Evolutionary conservation across 768 basidiomycete species (phyloP).

Genomic region (Calocybe gangraenosa): DNA sequence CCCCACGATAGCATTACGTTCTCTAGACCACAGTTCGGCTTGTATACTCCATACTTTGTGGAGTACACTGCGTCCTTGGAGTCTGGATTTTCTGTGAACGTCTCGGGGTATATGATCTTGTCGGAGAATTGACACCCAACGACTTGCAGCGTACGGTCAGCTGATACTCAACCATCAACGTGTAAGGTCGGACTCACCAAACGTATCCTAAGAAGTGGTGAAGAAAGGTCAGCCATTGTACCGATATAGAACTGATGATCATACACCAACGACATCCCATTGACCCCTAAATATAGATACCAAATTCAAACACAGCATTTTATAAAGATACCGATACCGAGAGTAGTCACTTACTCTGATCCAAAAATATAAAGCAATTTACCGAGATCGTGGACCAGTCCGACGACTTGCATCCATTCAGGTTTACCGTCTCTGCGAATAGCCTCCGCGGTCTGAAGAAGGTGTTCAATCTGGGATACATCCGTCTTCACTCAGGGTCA

Average conservation of each 20-base stretch:
- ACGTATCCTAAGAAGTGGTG: conserved; percentile 32
- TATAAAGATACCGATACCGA: too few species aligned
- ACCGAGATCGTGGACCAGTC: conserved; percentile 84
- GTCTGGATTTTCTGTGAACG: conserved; percentile 72
- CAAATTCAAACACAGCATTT: background rate
- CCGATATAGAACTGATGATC: background rate
- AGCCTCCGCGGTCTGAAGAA: conserved; percentile 85
- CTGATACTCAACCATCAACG: background rate
- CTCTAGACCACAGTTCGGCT: conserved; percentile 75
- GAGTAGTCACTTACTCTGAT: conserved; percentile 35
- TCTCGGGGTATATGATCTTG: conserved; percentile 75
- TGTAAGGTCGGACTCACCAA: conserved; percentile 24
- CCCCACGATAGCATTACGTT: conserved; percentile 90
- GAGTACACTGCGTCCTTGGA: conserved; percentile 58
- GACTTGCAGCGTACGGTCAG: conserved; percentile 27
- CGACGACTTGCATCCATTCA: conserved; percentile 88
- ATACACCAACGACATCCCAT: conserved; percentile 89
- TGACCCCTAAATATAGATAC: conserved; percentile 45
- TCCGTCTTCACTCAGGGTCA: conserved; percentile 43
- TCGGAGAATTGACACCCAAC: conserved; percentile 86
- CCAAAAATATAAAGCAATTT: conserved; percentile 82
- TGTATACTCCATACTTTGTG: conserved; percentile 69
- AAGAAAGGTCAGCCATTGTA: background rate
- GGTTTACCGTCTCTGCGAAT: conserved; percentile 82
- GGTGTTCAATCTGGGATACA: conserved; percentile 84